Percentiles rank a stretch among this genome's conserved stretches.
Conservation (phyloP, 2,329 filamentous ascomycete species). For the Sclerotinia borealis region DNA sequence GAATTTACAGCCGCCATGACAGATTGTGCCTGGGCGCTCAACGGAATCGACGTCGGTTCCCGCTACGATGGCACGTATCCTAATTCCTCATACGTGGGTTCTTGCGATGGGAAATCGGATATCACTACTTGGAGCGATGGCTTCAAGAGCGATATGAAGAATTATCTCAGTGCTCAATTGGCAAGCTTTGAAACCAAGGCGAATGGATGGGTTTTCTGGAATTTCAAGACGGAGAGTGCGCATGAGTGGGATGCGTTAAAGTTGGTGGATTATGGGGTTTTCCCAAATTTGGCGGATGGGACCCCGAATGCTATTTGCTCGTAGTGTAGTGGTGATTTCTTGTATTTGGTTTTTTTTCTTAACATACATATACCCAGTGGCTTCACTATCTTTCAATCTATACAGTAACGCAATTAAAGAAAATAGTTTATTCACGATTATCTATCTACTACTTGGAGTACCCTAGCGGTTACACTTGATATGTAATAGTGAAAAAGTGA, state of each 20-base stretch:
- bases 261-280: conserved; percentile 44
- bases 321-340: background rate
- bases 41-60: conserved; percentile 53
- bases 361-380: background rate
- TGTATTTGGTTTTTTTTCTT: background rate
- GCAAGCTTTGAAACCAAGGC: conserved; percentile 44
- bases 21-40: conserved; percentile 47
- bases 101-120: conserved; percentile 46
- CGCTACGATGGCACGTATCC: conserved; percentile 50
- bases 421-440: background rate
- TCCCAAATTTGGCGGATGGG: conserved; percentile 36
- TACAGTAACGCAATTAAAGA: background rate
- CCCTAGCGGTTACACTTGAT: background rate
- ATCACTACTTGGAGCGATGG: conserved; percentile 40
- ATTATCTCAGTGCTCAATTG: conserved; percentile 50
- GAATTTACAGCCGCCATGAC: conserved; percentile 67
- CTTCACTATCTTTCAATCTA: background rate
- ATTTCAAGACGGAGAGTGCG: conserved; percentile 49
- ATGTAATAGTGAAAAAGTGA: background rate
- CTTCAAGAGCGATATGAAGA: conserved; percentile 41
- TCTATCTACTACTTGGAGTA: background rate
- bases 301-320: background rate
- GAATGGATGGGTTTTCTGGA: conserved; percentile 53
- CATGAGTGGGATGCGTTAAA: conserved; percentile 48
- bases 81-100: conserved; percentile 43